Evolutionary conservation across 2,329 filamentous ascomycete genomes (phyloP), one percentile per base, ranked within the genome.

Genomic region (Neonectria sp.): DNA sequence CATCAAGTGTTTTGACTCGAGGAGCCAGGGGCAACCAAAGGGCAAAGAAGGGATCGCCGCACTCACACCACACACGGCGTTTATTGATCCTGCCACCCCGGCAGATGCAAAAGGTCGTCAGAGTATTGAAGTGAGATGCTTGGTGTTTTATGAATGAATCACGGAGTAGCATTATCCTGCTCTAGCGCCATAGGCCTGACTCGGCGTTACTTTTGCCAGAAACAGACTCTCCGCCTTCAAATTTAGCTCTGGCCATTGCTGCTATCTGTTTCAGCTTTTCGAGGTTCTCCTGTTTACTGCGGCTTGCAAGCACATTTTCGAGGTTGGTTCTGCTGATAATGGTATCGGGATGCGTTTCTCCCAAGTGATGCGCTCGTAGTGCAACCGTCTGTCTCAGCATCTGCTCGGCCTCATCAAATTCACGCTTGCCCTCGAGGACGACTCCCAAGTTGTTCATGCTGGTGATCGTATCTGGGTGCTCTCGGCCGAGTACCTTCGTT

Each of bases 1-100:
- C 11, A 76, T 76, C 59, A 76, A 76, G 68, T 76, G 74, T 11
- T 76, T 73, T 12, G 74, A 76, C 46, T 76, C 74, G 0, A 73
- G 71, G 61, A 74, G 74, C 4, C 66, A 76, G 27, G 71, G 70
- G 6, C 69, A 71, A n/a, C 68, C 73, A 3, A 68, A 63, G 0
- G 74, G 74, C 0, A 43, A 58, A 33, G 55, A 70, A 21, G 74
- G 74, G 0, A 15, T 76, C 25, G 74, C 74, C 2, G 71, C 66
- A 0, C 60, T 73, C 11, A 76, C 74, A 0, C 74, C 74, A 2
- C 74, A 76, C 3, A 76, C 74, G 33, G 74, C 74, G 0, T 76
- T 76, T 21, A 65, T 73, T 9, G 74, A 76, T 0, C 74, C 74
- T 8, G 40, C 57, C 5, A 76, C 74, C 0, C 71, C 74, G 0